phyloP scores from a whole-genome alignment of 1,139 yeast species.

The Geotrichum siamense region DNA sequence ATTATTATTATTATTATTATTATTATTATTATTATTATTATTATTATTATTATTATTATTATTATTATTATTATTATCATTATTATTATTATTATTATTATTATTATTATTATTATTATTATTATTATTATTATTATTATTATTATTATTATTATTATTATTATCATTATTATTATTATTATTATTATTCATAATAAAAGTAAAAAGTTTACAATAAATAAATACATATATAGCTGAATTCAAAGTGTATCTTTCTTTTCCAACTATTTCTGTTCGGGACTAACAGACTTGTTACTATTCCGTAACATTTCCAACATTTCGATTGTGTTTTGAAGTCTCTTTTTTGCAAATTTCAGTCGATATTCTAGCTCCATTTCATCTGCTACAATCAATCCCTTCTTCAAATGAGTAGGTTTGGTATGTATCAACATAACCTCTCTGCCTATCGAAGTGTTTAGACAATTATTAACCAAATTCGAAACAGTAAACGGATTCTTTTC shows the following conservation, averaged over 20 bases:
- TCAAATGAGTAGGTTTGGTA: background rate
- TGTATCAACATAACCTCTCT: background rate
- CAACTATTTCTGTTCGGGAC: background rate
- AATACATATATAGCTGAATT: background rate
- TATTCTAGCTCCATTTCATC: conserved; percentile 13
- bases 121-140: no score
- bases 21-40: no score
- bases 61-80: no score
- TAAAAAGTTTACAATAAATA: background rate
- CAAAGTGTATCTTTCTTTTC: background rate
- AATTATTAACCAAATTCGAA: conserved; percentile 6
- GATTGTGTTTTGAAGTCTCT: conserved; percentile 2
- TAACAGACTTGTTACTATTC: background rate
- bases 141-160: no score
- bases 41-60: no score
- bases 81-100: no score
- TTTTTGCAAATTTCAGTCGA: conserved; percentile 4
- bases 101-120: no score
- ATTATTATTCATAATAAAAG: background rate
- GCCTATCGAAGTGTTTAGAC: conserved; percentile 2
- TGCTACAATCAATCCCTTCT: conserved; percentile 1
- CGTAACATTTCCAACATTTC: background rate
- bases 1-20: no score
- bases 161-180: background rate
- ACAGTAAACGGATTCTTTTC: conserved; percentile 6